Percentiles rank a stretch among this genome's conserved stretches.
These are phyloP conservation scores for Leishmania tropica DNA, from an alignment of 208 protist genomes.

Conservation along the genomic window DNA sequence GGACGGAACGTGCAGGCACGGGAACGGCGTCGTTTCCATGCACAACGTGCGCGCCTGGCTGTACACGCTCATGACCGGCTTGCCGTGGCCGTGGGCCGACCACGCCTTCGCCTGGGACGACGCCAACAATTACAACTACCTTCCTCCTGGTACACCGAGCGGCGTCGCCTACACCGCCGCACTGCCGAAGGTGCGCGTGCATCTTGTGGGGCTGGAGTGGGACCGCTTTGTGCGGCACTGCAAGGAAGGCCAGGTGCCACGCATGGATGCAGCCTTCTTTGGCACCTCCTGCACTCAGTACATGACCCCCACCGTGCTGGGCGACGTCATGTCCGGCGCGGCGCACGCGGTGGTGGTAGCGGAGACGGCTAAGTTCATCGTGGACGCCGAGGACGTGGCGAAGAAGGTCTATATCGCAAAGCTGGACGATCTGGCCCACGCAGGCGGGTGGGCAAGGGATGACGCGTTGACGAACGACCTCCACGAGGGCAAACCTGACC, in stretches of 20 bases:
- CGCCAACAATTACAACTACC: conserved; percentile 78
- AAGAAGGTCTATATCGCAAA: conserved; percentile 78
- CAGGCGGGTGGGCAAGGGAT: conserved; percentile 51
- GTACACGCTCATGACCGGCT: conserved; percentile 83
- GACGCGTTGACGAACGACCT: conserved; percentile 41
- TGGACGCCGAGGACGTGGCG: conserved; percentile 77
- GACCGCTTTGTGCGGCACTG: conserved; percentile 63
- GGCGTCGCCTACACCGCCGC: conserved; percentile 48
- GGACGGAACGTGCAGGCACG: conserved; percentile 90
- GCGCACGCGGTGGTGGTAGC: conserved; percentile 67
- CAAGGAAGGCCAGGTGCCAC: conserved; percentile 27
- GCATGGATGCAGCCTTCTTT: conserved; percentile 83
- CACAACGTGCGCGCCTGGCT: conserved; percentile 92
- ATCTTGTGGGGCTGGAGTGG: conserved; percentile 84
- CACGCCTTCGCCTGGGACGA: conserved; percentile 92
- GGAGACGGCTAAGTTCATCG: conserved; percentile 92
- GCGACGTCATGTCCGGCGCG: conserved; percentile 35
- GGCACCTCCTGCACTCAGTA: conserved; percentile 78
- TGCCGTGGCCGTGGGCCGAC: conserved; percentile 84
- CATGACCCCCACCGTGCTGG: conserved; percentile 58
- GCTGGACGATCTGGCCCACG: conserved; percentile 50
- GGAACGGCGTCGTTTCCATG: conserved; percentile 88
- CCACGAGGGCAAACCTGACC: conserved; percentile 58
- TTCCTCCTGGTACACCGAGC: conserved; percentile 72
- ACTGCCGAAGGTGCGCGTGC: conserved; percentile 68